A percentile compares a stretch with the other conserved stretches of the same genome.
phyloP scores from a whole-genome alignment of 2,329 filamentous ascomycete species.

The Clonostachys solani region DNA sequence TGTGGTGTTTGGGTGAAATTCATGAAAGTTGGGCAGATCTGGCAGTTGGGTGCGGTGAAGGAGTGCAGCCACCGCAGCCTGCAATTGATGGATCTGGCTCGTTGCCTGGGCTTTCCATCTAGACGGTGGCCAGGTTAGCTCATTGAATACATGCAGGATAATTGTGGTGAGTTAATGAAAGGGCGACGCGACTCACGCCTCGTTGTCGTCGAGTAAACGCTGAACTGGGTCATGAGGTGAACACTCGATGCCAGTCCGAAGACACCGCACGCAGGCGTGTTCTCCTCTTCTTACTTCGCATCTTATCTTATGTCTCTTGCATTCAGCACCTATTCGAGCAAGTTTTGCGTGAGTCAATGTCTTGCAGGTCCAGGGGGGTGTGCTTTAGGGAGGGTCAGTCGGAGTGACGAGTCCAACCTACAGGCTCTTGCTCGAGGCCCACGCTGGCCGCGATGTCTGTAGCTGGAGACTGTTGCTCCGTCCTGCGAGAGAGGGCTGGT shows the following conservation, averaged over 20 bases:
- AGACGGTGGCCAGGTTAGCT: not conserved
- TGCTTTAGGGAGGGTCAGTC: not conserved
- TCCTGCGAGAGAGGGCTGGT: too few species aligned
- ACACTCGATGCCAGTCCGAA: slow-evolving; percentile 8
- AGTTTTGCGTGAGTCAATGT: not conserved
- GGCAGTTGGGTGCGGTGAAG: slow-evolving; percentile 6
- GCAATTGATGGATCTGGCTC: slow-evolving; percentile 6
- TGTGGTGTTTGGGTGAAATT: slow-evolving; percentile 1
- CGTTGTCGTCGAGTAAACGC: slow-evolving; percentile 8
- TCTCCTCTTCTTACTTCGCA: slow-evolving; percentile 3
- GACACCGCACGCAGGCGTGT: slow-evolving; percentile 4
- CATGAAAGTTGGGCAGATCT: not conserved
- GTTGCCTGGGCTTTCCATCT: slow-evolving; percentile 10
- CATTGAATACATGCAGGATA: not conserved
- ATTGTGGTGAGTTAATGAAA: not conserved
- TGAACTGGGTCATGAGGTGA: slow-evolving; percentile 6
- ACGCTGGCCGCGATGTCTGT: not conserved
- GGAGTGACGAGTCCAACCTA: not conserved
- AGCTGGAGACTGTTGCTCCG: too few species aligned
- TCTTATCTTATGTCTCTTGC: slow-evolving; percentile 10
- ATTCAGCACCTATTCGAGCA: slow-evolving; percentile 6
- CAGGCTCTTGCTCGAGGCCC: slow-evolving; percentile 1
- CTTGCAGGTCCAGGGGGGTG: too few species aligned
- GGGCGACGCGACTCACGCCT: slow-evolving; percentile 3
- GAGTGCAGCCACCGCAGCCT: slow-evolving; percentile 7